Conservation (phyloP, 2,329 filamentous ascomycete species). For the Parafenestella ontariensis region DNA sequence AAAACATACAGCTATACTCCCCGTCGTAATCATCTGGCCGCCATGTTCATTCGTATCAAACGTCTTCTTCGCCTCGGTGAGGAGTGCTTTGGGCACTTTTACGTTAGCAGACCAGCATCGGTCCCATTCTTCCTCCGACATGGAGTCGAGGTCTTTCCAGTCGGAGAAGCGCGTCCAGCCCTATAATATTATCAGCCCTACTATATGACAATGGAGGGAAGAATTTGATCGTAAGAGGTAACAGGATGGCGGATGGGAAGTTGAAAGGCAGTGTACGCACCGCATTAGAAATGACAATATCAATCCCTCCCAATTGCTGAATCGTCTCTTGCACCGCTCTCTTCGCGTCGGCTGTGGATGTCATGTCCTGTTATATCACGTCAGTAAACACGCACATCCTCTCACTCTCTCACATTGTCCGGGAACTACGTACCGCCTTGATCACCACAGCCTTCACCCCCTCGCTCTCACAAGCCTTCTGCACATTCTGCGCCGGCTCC, state of each 20-base stretch:
- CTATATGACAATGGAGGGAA: neutral
- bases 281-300: conserved; percentile 79
- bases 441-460: conserved; percentile 62
- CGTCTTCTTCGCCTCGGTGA: conserved; percentile 64
- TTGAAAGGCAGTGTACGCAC: conserved; percentile 47
- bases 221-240: neutral
- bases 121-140: conserved; percentile 69
- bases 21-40: conserved; percentile 68
- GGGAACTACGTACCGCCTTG: conserved; percentile 60
- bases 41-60: conserved; percentile 69
- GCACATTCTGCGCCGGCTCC: conserved; percentile 65
- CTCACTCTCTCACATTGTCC: neutral
- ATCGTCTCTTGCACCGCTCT: conserved; percentile 66
- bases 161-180: conserved; percentile 68
- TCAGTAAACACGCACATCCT: neutral
- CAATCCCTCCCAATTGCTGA: conserved; percentile 70
- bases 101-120: conserved; percentile 71
- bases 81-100: conserved; percentile 56
- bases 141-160: conserved; percentile 65
- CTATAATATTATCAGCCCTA: conserved; percentile 38
- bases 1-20: conserved; percentile 64
- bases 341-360: conserved; percentile 64
- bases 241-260: neutral
- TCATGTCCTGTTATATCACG: conserved; percentile 61
- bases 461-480: conserved; percentile 62